Conservation (phyloP, 2,329 filamentous ascomycete genomes). For the Trichophyton equinum region DNA sequence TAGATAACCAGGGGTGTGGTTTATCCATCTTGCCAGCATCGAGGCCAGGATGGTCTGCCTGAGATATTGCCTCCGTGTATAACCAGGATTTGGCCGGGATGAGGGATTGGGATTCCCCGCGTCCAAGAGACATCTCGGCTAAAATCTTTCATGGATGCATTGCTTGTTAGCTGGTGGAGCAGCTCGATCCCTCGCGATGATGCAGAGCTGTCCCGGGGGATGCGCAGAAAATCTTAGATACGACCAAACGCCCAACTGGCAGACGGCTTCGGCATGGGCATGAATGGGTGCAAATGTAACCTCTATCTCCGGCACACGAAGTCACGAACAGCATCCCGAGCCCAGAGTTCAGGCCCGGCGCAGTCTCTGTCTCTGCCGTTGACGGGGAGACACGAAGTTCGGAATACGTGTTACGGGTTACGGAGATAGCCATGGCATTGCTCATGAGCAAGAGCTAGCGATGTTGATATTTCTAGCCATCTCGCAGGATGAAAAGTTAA, state of each 20-base stretch:
- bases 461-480: background rate
- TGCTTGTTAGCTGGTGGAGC: conserved; percentile 1
- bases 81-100: conserved; percentile 1
- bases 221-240: background rate
- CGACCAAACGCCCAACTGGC: background rate
- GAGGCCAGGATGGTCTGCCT: background rate
- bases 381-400: background rate
- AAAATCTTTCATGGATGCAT: conserved; percentile 1
- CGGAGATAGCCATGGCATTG: background rate
- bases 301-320: background rate
- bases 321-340: background rate
- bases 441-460: background rate
- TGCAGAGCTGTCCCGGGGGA: background rate
- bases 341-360: background rate
- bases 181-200: background rate
- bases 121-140: conserved; percentile 2
- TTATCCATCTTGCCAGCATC: too few relatives aligned
- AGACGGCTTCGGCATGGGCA: background rate
- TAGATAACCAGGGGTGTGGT: too few relatives aligned
- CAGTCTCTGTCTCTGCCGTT: background rate
- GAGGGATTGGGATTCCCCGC: conserved; percentile 1
- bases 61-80: background rate
- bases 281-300: background rate
- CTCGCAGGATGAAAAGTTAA: background rate
- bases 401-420: background rate